A percentile compares a stretch with the other conserved stretches of the same genome.
Evolutionary conservation across 1,139 yeast genomes (phyloP).

Genomic region (Pichia sp.): DNA sequence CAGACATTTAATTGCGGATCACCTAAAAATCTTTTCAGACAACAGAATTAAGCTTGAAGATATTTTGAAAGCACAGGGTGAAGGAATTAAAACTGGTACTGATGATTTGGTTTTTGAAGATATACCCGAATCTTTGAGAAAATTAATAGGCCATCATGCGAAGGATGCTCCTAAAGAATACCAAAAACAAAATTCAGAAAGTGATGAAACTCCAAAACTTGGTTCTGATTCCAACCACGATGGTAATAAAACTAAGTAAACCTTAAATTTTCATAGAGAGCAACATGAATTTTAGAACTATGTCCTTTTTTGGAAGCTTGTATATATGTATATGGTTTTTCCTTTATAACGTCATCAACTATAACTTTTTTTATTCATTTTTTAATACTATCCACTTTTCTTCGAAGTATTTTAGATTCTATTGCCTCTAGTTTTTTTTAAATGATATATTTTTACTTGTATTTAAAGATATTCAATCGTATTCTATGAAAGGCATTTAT

Average conservation of each 20-base stretch:
- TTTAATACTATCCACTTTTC: too few species aligned
- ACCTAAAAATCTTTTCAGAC: slow-evolving; percentile 70
- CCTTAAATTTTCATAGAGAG: background rate
- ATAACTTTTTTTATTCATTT: too few species aligned
- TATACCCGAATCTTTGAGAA: slow-evolving; percentile 58
- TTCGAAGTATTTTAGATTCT: too few species aligned
- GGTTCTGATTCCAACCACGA: background rate
- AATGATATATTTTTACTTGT: too few species aligned
- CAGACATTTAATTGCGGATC: slow-evolving; percentile 91
- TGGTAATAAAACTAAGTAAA: background rate
- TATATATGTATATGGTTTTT: too few species aligned
- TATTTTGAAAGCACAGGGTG: slow-evolving; percentile 71
- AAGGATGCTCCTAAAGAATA: slow-evolving; percentile 51
- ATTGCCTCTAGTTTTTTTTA: too few species aligned
- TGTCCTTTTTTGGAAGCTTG: background rate
- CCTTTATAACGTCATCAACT: too few species aligned
- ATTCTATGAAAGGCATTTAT: too few species aligned
- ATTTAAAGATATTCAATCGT: too few species aligned
- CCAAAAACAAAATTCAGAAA: slow-evolving; percentile 16
- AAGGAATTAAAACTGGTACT: slow-evolving; percentile 54
- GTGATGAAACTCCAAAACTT: slow-evolving; percentile 14
- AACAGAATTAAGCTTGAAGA: slow-evolving; percentile 70
- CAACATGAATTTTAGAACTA: background rate
- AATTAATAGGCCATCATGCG: slow-evolving; percentile 55
- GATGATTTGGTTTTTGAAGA: slow-evolving; percentile 67